phyloP scores from a whole-genome alignment of 768 basidiomycete genomes.

The Mycena venus region DNA sequence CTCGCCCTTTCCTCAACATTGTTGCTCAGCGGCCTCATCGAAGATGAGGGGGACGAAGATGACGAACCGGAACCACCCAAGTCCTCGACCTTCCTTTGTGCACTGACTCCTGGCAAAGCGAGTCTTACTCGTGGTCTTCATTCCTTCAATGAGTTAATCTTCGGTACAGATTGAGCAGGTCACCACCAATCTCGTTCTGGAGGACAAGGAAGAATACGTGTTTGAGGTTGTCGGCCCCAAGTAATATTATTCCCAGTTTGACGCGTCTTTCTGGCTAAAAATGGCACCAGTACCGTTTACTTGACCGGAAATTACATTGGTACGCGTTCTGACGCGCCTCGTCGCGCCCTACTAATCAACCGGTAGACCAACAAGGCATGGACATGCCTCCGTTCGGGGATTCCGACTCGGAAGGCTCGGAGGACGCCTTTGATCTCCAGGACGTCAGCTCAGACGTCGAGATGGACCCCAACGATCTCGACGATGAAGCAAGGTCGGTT shows the following conservation, averaged over 20 bases:
- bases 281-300: constrained; percentile 70
- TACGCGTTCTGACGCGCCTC: constrained; percentile 45
- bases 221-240: constrained; percentile 88
- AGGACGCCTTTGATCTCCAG: constrained; percentile 73
- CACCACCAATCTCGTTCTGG: constrained; percentile 76
- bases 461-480: constrained; percentile 72
- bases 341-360: constrained; percentile 8
- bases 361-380: constrained; percentile 64
- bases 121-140: constrained; percentile 31
- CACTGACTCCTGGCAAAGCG: constrained; percentile 88
- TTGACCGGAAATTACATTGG: constrained; percentile 90
- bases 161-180: constrained; percentile 80
- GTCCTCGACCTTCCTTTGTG: constrained; percentile 75
- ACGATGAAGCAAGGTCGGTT: constrained; percentile 67
- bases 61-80: constrained; percentile 44
- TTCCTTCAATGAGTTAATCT: constrained; percentile 7
- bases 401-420: constrained; percentile 56
- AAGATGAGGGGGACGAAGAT: constrained; percentile 40
- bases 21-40: constrained; percentile 9
- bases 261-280: constrained; percentile 31
- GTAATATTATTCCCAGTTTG: constrained; percentile 49
- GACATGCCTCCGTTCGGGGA: constrained; percentile 62
- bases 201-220: constrained; percentile 72
- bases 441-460: constrained; percentile 90
- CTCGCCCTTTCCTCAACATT: constrained; percentile 12